Evolutionary conservation across 73 alveolate genomes (phyloP).

Genomic region (Effrenium voratum): DNA sequence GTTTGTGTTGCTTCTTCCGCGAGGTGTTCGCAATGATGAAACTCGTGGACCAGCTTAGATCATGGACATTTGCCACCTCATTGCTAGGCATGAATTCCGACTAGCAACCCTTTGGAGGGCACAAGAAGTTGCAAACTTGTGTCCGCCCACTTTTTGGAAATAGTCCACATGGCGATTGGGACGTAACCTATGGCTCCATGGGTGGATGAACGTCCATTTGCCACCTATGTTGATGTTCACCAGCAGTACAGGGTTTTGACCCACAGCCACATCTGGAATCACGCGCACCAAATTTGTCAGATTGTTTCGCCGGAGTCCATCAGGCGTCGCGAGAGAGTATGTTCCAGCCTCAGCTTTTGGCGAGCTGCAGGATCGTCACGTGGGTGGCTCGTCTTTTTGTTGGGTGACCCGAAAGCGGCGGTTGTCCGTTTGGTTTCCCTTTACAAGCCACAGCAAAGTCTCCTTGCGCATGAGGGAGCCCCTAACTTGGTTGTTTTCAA

Average conservation of each 20-base stretch:
- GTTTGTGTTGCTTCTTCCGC: neutral
- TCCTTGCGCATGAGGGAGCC: neutral
- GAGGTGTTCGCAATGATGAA: neutral
- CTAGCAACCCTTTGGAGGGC: too few relatives aligned
- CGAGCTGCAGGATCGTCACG: neutral
- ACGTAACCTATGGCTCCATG: neutral
- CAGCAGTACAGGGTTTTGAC: neutral
- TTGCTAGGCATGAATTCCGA: neutral
- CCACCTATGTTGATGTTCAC: neutral
- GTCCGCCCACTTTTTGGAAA: neutral
- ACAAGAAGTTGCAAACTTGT: too few relatives aligned
- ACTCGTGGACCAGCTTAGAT: neutral
- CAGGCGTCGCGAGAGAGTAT: conserved; percentile 91
- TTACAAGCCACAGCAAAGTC: too few relatives aligned
- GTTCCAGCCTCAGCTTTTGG: conserved; percentile 4
- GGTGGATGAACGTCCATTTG: neutral
- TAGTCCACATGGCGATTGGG: too few relatives aligned
- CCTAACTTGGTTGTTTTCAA: neutral
- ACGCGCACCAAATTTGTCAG: neutral
- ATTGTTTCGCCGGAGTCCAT: neutral
- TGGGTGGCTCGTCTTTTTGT: neutral
- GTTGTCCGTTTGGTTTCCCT: neutral
- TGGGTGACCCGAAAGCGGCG: neutral
- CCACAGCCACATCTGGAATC: neutral
- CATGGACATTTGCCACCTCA: neutral